Evolutionary conservation across 768 basidiomycete genomes (phyloP).

Genomic region (Auricularia auricula-judae): DNA sequence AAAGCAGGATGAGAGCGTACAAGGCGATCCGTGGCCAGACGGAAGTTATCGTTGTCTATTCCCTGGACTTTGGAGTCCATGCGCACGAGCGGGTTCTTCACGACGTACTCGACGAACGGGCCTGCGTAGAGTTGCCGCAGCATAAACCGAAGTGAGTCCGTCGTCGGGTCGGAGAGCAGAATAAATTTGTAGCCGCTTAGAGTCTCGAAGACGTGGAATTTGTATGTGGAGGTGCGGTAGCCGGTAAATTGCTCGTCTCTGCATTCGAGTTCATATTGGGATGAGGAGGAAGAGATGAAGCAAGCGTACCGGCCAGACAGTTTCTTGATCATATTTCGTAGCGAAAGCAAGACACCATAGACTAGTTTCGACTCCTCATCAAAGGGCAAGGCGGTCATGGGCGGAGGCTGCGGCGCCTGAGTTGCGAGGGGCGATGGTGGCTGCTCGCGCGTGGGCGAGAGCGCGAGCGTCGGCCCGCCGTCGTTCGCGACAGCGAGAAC

Average conservation of each 20-base stretch:
- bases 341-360: slow-evolving; percentile 85
- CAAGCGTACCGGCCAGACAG: slow-evolving; percentile 63
- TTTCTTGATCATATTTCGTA: slow-evolving; percentile 93
- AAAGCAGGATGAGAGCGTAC: slow-evolving; percentile 18
- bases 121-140: slow-evolving; percentile 87
- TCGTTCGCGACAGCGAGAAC: slow-evolving; percentile 46
- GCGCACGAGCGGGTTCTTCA: slow-evolving; percentile 76
- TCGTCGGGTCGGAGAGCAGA: slow-evolving; percentile 78
- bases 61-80: slow-evolving; percentile 80
- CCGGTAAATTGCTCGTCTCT: slow-evolving; percentile 88
- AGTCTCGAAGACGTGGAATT: slow-evolving; percentile 87
- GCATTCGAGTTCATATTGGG: slow-evolving; percentile 3
- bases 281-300: not conserved
- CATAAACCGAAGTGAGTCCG: slow-evolving; percentile 73
- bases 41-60: slow-evolving; percentile 88
- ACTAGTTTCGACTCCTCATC: slow-evolving; percentile 98
- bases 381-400: slow-evolving; percentile 63
- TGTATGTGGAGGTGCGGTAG: slow-evolving; percentile 88
- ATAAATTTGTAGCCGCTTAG: slow-evolving; percentile 89
- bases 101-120: slow-evolving; percentile 88
- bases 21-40: slow-evolving; percentile 66
- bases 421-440: slow-evolving; percentile 26
- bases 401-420: slow-evolving; percentile 18
- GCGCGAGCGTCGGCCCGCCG: slow-evolving; percentile 22
- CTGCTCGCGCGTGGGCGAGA: slow-evolving; percentile 20